Base-by-base conservation (phyloP, 2,329 filamentous ascomycete species). In the Kalmusia sp. region DNA sequence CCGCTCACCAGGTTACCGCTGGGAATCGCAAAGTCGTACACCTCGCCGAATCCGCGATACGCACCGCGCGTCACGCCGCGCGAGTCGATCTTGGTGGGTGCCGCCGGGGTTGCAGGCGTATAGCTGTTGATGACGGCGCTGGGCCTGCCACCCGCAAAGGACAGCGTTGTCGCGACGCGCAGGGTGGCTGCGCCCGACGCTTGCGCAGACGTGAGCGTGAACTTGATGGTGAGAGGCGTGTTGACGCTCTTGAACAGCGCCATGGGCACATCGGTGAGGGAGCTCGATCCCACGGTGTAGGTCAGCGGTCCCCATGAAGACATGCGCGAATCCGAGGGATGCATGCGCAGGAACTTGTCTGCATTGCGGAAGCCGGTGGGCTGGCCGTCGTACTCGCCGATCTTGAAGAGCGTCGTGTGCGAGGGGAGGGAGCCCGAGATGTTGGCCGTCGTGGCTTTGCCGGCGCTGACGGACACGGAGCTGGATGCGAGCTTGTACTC, bases 281-380 rank as follows among this genome's bases (percentile, higher is more conserved):
- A 67, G 21, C 81, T 84, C 19, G 79, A 80, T 34, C 85, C 86
- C 9, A 87, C 82, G 2, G 83, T 87, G 72, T 86, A 88, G 1
- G 85, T 88, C 11, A 80, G 62, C 0, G 84, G 79, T 0, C 77
- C 80, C 87, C 87, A 89, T 51, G 75, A 77, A 22, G 77, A 72
- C 86, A 89, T 89, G 63, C 87, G 82, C 33, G 73, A 74, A 71
- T 89, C 87, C 3, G 83, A 84, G 3, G 87, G 87, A 67, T 90
- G 87, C 87, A 89, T 89, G 46, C 85, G 81, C 12, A 85, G 79
- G 67, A 87, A 83, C 63, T 87, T 87, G 49, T 82, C 86, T 12
- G 86, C 86, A 65, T 90, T 89, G 59, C 81, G 81, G 77, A 90
- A 87, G 14, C 85, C 86, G 6, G 58, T 70, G 3, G 69, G 67